phyloP scores from a whole-genome alignment of 805 yeast genomes.

The Wickerhamiella cacticola region DNA sequence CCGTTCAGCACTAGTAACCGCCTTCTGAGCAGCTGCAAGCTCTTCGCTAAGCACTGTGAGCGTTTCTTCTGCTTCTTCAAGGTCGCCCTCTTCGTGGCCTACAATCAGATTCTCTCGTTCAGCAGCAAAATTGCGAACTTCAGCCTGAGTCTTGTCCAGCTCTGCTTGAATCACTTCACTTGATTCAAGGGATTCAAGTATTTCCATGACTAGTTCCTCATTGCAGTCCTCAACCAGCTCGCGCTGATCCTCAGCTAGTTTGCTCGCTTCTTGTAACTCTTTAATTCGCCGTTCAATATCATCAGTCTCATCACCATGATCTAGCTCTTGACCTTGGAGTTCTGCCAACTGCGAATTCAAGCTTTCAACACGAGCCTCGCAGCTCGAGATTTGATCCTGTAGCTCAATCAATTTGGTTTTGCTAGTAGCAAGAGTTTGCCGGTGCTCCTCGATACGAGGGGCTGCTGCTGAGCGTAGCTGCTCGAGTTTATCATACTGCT shows the following conservation, averaged over 20 bases:
- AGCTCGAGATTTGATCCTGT: constrained; percentile 3
- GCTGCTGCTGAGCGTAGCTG: background rate
- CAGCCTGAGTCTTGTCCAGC: constrained; percentile 16
- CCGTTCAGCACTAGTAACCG: constrained; percentile 37
- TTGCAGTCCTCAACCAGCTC: constrained; percentile 22
- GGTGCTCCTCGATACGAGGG: background rate
- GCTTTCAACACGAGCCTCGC: constrained; percentile 16
- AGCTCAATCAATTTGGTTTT: constrained; percentile 17
- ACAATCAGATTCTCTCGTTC: constrained; percentile 22
- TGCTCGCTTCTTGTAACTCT: background rate
- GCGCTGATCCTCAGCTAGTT: constrained; percentile 19
- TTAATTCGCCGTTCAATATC: constrained; percentile 13
- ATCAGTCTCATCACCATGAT: constrained; percentile 15
- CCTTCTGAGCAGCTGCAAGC: constrained; percentile 31
- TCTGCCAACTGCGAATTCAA: constrained; percentile 14
- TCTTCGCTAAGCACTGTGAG: background rate
- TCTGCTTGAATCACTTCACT: constrained; percentile 20
- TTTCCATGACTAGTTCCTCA: constrained; percentile 23
- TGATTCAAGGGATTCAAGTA: constrained; percentile 15
- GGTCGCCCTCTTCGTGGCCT: background rate
- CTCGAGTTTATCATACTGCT: constrained; percentile 23
- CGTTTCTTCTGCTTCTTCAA: constrained; percentile 9
- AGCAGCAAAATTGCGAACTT: constrained; percentile 23
- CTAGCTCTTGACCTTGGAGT: constrained; percentile 21
- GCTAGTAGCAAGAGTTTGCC: background rate